Evolutionary conservation across 257 asterid species (phyloP), one percentile per base, ranked within the genome.

Genomic region (Penstemon davidsonii): DNA sequence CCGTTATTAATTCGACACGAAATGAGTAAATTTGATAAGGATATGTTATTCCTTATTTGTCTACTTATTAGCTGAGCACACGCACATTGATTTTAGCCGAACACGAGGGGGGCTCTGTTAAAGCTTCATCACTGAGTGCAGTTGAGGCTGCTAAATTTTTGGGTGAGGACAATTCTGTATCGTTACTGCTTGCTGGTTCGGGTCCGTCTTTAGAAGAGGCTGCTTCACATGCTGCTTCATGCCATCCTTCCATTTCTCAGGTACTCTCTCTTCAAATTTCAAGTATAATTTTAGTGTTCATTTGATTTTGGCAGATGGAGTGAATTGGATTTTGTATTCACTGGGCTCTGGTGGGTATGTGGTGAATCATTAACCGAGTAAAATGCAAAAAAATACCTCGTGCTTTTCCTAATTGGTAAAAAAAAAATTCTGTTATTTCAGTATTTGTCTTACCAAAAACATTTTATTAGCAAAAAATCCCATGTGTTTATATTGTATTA

Each of bases 81-180:
- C 83, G 92, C 75, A 91, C 97, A 25, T 81, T 94, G 81, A 84
- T 94, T 69, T 56, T 91, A 83, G 96, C 85, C 51, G 96, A 94
- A 65, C 95, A 87, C 62, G 93, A 88, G 69, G 90, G 91, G 49
- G 96, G 96, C 6, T 78, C 73, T 49, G 72, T 94, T 55, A 87
- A 83, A 72, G 82, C 79, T 64, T 88, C 96, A 11, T 81, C 96
- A 40, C 40, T 88, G 72, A 82, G 95, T 88, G 96, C 93, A 10
- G 81, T 94, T 52, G 96, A 87, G 86, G 97, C 96, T 73, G 95
- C 96, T 53, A 87, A 86, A 64, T 82, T 38, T 45, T 76, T 93
- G 76, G 89, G 95, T 10, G 83, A 80, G 63, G 88, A 66, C 38
- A 85, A 87, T 82, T 66, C 81, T 9, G 80, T 94, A 52, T 83